These are phyloP conservation scores for Geotrichum carabidarum DNA, from an alignment of 1,139 yeast genomes.

Conservation along the genomic window DNA sequence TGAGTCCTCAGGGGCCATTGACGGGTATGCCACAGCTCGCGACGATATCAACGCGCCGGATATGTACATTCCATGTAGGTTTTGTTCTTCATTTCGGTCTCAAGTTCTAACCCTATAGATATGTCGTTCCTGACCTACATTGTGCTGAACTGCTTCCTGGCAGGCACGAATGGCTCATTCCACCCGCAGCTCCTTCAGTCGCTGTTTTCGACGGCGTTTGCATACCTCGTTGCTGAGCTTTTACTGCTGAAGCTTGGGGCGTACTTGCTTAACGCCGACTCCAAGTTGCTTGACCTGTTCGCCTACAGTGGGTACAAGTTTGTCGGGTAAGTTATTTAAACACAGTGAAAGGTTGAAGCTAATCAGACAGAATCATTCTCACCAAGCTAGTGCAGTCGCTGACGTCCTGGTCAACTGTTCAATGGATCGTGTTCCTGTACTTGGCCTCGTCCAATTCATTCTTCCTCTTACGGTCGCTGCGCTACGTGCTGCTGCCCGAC, in stretches of 20 bases:
- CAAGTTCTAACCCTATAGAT: background rate
- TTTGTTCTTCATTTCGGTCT: background rate
- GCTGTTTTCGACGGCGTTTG: constrained; percentile 84
- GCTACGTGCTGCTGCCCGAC: constrained; percentile 64
- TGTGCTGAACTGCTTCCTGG: constrained; percentile 74
- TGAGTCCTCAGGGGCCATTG: constrained; percentile 38
- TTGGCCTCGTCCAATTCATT: constrained; percentile 41
- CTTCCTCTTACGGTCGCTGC: constrained; percentile 68
- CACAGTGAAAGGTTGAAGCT: background rate
- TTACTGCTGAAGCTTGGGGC: constrained; percentile 57
- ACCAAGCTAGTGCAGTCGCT: constrained; percentile 38
- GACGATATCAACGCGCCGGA: constrained; percentile 94
- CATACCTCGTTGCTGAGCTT: constrained; percentile 71
- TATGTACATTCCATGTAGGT: constrained; percentile 74
- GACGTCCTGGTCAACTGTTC: constrained; percentile 44
- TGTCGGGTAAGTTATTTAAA: constrained; percentile 41
- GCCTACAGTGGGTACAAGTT: constrained; percentile 94
- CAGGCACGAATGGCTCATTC: constrained; percentile 84
- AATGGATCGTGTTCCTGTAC: constrained; percentile 41
- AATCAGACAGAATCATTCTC: constrained; percentile 30
- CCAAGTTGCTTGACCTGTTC: constrained; percentile 72
- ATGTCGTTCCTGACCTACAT: constrained; percentile 91
- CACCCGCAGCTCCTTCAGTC: constrained; percentile 91
- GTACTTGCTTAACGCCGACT: constrained; percentile 52
- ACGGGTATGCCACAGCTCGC: constrained; percentile 63